Base-by-base conservation (phyloP, 2,329 filamentous ascomycete species). In the Talaromyces sp. region DNA sequence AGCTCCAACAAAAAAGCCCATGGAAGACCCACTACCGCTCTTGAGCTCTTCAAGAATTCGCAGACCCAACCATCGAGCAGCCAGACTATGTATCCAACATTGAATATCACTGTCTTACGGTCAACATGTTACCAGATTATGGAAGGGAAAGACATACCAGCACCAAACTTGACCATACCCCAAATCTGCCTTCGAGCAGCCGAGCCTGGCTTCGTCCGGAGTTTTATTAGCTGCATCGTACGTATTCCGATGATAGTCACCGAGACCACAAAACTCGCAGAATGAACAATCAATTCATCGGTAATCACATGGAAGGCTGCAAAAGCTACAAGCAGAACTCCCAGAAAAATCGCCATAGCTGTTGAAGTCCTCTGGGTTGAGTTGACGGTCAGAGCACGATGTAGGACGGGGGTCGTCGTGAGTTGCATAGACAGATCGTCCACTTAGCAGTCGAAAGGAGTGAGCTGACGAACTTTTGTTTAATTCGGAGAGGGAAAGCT, bases 351-450 rank as follows among this genome's bases (percentile, higher is more conserved):
- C 1, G 31, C 59, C 19, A 61, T 11, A 17, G 71, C 2, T 9
- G 62, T 71, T 0, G 74, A 76, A 3, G 69, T 69, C 59, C 70
- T 52, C 3, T 67, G 68, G n/a, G 50, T 72, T 13, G 65, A 67
- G 54, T 73, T 68, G 66, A 79, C 77, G 7, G 74, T 77, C 6
- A 81, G 72, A 31, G 81, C 72, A n/a, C 78, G 77, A 43, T 79
- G 78, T 0, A 81, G 68, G 1, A 81, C 72, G 2, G 79, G 79
- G 0, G 78, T 80, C 0, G 78, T 79, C 1, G 80, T 69, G 3
- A 81, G 74, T 63, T 81, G 79, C 79, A 81, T 81, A 0, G 73
- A 75, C 11, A 75, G 72, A 47, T 81, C 79, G 66, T 81, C 79
- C 61, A 77, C 79, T 75, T 49, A 6, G 8, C 31, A 33, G 9